Evolutionary conservation across 2,329 filamentous ascomycete genomes (phyloP).

Genomic region (Talaromyces sp.): DNA sequence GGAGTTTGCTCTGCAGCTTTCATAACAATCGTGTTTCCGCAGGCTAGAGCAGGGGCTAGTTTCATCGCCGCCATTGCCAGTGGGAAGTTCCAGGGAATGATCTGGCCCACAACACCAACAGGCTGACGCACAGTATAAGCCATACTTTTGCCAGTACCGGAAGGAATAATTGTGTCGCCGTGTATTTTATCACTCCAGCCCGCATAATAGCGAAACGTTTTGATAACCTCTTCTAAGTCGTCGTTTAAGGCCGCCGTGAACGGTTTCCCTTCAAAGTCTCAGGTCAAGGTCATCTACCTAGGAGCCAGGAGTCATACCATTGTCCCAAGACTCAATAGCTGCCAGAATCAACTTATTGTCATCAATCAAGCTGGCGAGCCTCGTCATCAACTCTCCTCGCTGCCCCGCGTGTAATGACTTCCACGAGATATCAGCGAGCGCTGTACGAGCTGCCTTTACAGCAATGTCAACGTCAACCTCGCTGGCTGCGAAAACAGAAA

Average conservation of each 20-base stretch:
- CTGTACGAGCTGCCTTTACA: slow-evolving; percentile 69
- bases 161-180: neutral
- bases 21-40: slow-evolving; percentile 36
- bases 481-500: slow-evolving; percentile 73
- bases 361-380: slow-evolving; percentile 66
- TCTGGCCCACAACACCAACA: slow-evolving; percentile 35
- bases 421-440: slow-evolving; percentile 63
- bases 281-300: too few species aligned
- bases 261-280: too few species aligned
- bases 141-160: slow-evolving; percentile 68
- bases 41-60: slow-evolving; percentile 35
- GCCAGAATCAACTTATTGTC: slow-evolving; percentile 59
- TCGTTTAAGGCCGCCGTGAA: too few species aligned
- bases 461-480: slow-evolving; percentile 74
- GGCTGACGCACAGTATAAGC: slow-evolving; percentile 56
- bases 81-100: slow-evolving; percentile 37
- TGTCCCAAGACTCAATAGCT: slow-evolving; percentile 72
- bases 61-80: slow-evolving; percentile 34
- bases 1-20: slow-evolving; percentile 58
- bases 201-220: slow-evolving; percentile 60
- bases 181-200: slow-evolving; percentile 50
- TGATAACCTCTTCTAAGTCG: slow-evolving; percentile 50
- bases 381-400: too few species aligned
- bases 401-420: too few species aligned
- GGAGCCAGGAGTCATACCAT: too few species aligned